Conservation (phyloP, 179 eudicot genomes). For the Spinacia oleracea region DNA sequence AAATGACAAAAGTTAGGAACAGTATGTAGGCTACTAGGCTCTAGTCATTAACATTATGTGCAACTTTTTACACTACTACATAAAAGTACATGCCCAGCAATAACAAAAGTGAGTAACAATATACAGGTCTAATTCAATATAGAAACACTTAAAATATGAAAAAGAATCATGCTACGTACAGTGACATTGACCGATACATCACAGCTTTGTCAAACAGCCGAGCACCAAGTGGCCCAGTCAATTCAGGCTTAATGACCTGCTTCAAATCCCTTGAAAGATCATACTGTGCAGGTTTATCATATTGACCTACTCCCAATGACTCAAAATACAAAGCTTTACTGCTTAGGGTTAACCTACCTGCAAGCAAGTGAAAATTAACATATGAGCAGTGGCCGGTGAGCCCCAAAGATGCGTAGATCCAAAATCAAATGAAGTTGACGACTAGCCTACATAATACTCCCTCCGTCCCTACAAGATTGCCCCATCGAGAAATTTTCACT, state of each 20-base stretch:
- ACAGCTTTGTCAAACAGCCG: conserved; percentile 93
- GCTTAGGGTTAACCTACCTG: conserved; percentile 84
- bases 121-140: not conserved
- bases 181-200: conserved; percentile 71
- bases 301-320: conserved; percentile 76
- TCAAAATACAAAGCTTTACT: conserved; percentile 79
- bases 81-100: conserved; percentile 3
- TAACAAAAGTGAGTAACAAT: not conserved
- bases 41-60: not conserved
- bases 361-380: conserved; percentile 9
- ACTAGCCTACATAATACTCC: not conserved
- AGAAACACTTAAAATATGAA: conserved; percentile 11
- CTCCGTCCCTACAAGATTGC: too few relatives aligned
- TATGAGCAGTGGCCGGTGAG: not conserved
- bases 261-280: conserved; percentile 73
- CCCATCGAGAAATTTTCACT: too few relatives aligned
- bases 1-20: conserved; percentile 28
- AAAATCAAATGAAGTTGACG: not conserved
- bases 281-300: conserved; percentile 77
- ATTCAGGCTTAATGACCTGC: conserved; percentile 84
- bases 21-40: not conserved
- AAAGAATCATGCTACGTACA: conserved; percentile 45
- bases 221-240: conserved; percentile 94
- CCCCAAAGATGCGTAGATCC: not conserved
- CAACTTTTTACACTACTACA: not conserved